These are phyloP conservation scores for Aspergillus nanangensis DNA, from an alignment of 495 filamentous ascomycete species.

Conservation along the genomic window DNA sequence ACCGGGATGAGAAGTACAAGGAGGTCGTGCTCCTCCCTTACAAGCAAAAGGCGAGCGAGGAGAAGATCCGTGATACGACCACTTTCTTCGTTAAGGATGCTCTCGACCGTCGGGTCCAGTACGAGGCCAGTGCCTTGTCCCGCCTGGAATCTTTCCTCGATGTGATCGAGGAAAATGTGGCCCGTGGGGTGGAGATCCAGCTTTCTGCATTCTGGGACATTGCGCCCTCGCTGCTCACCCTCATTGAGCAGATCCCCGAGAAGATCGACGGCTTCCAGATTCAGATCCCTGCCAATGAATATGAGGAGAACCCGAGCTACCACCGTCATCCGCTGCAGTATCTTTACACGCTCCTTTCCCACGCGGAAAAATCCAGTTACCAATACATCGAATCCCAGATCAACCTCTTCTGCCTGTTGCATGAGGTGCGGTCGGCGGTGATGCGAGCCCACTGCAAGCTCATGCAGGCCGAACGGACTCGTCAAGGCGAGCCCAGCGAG, in stretches of 20 bases:
- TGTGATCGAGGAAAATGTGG: constrained; percentile 80
- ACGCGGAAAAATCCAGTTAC: constrained; percentile 86
- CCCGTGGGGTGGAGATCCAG: constrained; percentile 84
- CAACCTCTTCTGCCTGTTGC: constrained; percentile 86
- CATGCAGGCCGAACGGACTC: constrained; percentile 53
- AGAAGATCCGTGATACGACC: constrained; percentile 70
- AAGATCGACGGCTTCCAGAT: constrained; percentile 55
- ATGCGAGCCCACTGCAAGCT: constrained; percentile 53
- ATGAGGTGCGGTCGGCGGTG: constrained; percentile 83
- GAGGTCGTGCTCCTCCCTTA: constrained; percentile 78
- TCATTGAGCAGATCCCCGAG: constrained; percentile 73
- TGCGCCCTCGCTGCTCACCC: constrained; percentile 69
- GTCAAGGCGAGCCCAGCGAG: constrained; percentile 49
- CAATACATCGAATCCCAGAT: constrained; percentile 96
- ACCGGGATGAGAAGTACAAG: constrained; percentile 82
- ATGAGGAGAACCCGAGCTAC: constrained; percentile 80
- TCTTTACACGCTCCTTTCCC: constrained; percentile 72
- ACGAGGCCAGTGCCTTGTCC: constrained; percentile 59
- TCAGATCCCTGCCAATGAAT: constrained; percentile 70
- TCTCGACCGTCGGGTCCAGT: constrained; percentile 58
- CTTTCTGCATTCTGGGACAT: constrained; percentile 97
- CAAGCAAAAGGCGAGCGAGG: constrained; percentile 59
- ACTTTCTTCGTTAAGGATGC: constrained; percentile 79
- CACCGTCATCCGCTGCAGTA: constrained; percentile 79
- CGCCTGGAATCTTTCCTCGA: constrained; percentile 75